A percentile compares a stretch with the other conserved stretches of the same genome.
phyloP scores from a whole-genome alignment of 164 flowering plant species.

The Pachysandra terminalis region DNA sequence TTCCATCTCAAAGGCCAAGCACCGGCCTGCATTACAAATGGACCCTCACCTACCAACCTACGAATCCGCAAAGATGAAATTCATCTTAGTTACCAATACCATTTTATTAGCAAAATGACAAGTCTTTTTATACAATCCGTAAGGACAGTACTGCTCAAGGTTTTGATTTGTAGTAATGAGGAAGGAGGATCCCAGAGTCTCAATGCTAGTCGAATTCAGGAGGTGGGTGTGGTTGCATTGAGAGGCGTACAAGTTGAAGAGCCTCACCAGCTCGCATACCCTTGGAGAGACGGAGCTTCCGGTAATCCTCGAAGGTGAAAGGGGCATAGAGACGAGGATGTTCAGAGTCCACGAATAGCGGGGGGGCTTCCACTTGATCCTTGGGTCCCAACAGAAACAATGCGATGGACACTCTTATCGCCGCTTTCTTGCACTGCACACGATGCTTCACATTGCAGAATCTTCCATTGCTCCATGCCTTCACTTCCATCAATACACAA shows the following conservation, averaged over 20 bases:
- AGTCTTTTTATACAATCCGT: no score
- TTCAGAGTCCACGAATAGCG: slow-evolving; percentile 37
- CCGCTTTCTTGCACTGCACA: slow-evolving; percentile 62
- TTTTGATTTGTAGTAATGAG: no score
- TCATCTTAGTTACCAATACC: no score
- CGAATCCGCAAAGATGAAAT: no score
- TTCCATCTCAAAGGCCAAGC: no score
- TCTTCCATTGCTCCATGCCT: slow-evolving; percentile 84
- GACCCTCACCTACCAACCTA: no score
- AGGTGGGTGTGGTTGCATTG: not conserved
- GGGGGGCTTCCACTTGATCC: slow-evolving; percentile 50
- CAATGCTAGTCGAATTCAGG: no score
- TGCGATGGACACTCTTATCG: slow-evolving; percentile 51
- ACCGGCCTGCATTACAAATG: no score
- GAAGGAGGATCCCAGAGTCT: no score
- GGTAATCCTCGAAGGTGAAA: slow-evolving; percentile 41
- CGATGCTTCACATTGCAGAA: slow-evolving; percentile 62
- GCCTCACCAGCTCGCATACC: slow-evolving; percentile 61
- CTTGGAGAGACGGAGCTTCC: slow-evolving; percentile 40
- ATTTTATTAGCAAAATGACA: no score
- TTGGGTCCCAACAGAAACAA: slow-evolving; percentile 64
- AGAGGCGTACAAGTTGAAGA: slow-evolving; percentile 32
- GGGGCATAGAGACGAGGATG: slow-evolving; percentile 59
- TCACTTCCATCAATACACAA: no score
- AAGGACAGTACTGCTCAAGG: no score